These are phyloP conservation scores for Cytospora piceicola DNA, from an alignment of 2,329 filamentous ascomycete species.

Conservation along the genomic window DNA sequence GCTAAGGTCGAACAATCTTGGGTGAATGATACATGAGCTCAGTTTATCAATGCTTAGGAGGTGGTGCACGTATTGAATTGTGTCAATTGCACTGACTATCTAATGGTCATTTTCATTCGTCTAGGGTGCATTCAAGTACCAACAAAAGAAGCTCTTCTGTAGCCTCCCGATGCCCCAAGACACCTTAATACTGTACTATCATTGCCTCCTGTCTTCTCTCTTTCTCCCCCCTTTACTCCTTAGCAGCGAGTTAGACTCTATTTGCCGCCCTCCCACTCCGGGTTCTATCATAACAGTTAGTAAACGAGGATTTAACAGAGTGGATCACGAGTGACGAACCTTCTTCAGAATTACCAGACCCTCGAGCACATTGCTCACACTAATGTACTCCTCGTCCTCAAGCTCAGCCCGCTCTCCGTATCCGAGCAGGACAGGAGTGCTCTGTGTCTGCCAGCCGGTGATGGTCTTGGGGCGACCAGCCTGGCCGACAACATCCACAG, in stretches of 20 bases:
- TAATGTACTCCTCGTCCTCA: conserved; percentile 96
- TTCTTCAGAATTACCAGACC: conserved; percentile 95
- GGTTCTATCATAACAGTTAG: conserved; percentile 48
- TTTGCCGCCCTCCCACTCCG: conserved; percentile 58
- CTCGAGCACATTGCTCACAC: conserved; percentile 87
- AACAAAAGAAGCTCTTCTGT: conserved; percentile 10
- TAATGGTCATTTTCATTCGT: conserved; percentile 31
- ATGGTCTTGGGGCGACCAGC: conserved; percentile 98
- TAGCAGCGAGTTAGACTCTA: conserved; percentile 35
- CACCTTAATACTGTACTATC: conserved; percentile 28
- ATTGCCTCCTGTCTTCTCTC: conserved; percentile 6
- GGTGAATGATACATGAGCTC: background rate
- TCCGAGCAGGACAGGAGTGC: conserved; percentile 93
- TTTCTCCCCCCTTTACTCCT: background rate
- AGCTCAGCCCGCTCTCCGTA: conserved; percentile 95
- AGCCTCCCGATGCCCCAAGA: conserved; percentile 10
- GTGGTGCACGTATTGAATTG: background rate
- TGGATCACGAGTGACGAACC: conserved; percentile 60
- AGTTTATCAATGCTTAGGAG: background rate
- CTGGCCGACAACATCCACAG: conserved; percentile 96
- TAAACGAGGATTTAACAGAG: background rate
- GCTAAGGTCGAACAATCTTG: background rate
- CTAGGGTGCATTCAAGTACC: conserved; percentile 27
- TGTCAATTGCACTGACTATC: background rate
- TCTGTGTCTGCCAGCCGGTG: conserved; percentile 99